A percentile compares a stretch with the other conserved stretches of the same genome.
Evolutionary conservation across 768 basidiomycete species (phyloP).

Genomic region (Boletus vinaceobasis): DNA sequence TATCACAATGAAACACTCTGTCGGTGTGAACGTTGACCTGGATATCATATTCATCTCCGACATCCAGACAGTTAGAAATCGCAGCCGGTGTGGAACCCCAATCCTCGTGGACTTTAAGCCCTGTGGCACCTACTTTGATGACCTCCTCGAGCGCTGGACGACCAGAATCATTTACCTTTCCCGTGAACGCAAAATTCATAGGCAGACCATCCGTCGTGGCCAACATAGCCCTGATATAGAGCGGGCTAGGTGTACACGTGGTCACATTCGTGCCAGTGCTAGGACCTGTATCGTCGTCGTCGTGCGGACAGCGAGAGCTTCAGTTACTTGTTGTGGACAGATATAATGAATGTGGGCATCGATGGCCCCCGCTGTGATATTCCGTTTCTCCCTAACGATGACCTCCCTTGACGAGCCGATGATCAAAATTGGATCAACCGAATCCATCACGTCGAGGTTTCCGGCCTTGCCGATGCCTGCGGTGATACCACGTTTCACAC

Average conservation of each 20-base stretch:
- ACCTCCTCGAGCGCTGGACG: constrained; percentile 72
- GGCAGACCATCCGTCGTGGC: constrained; percentile 85
- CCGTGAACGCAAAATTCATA: constrained; percentile 93
- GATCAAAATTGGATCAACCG: constrained; percentile 65
- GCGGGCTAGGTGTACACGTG: constrained; percentile 85
- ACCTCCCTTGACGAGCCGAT: constrained; percentile 93
- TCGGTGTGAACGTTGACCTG: constrained; percentile 97
- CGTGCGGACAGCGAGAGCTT: constrained; percentile 78
- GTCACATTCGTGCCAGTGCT: constrained; percentile 88
- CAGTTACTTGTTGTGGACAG: constrained; percentile 87
- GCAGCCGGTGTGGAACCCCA: constrained; percentile 90
- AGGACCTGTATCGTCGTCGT: constrained; percentile 97
- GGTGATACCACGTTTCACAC: constrained; percentile 80
- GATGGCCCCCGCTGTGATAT: constrained; percentile 89
- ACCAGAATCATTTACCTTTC: constrained; percentile 93
- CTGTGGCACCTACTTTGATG: constrained; percentile 78
- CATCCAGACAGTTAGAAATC: constrained; percentile 71
- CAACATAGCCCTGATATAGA: constrained; percentile 89
- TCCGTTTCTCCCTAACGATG: constrained; percentile 91
- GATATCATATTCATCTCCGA: constrained; percentile 90
- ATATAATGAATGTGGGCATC: constrained; percentile 95
- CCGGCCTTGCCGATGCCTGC: constrained; percentile 94
- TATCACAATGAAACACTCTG: constrained; percentile 31
- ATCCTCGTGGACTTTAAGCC: constrained; percentile 95
- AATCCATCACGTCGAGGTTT: constrained; percentile 90